A percentile compares a stretch with the other conserved stretches of the same genome.
These are phyloP conservation scores for Trichoderma hamatum DNA, from an alignment of 2,329 filamentous ascomycete genomes.

Conservation along the genomic window DNA sequence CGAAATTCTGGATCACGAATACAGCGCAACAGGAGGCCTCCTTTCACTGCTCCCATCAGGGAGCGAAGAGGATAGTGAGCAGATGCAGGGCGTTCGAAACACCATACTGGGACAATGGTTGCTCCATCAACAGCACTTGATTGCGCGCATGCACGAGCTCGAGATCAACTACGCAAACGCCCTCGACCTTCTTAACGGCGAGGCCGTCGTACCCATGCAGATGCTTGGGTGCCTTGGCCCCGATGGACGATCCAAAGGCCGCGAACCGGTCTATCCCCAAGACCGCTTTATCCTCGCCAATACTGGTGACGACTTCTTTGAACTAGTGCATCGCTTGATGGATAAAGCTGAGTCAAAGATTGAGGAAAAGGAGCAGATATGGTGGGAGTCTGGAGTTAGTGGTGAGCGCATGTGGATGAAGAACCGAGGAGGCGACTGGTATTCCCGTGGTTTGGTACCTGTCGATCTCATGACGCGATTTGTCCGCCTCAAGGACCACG, in stretches of 20 bases:
- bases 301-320: conserved; percentile 54
- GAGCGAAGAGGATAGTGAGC: conserved; percentile 39
- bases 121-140: conserved; percentile 55
- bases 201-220: conserved; percentile 55
- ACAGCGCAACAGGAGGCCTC: conserved; percentile 57
- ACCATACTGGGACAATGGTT: conserved; percentile 62
- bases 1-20: conserved; percentile 63
- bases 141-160: conserved; percentile 59
- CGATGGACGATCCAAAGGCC: conserved; percentile 51
- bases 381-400: conserved; percentile 43
- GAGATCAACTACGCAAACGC: conserved; percentile 57
- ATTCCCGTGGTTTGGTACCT: conserved; percentile 50
- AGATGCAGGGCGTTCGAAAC: conserved; percentile 50
- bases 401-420: conserved; percentile 45
- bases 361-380: conserved; percentile 41
- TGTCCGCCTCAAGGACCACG: conserved; percentile 53
- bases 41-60: conserved; percentile 56
- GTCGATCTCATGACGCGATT: conserved; percentile 56
- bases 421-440: conserved; percentile 36
- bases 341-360: conserved; percentile 50
- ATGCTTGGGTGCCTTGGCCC: conserved; percentile 57
- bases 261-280: conserved; percentile 58
- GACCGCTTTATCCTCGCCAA: conserved; percentile 60
- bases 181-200: conserved; percentile 53
- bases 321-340: conserved; percentile 50